Evolutionary conservation across 495 filamentous ascomycete species (phyloP).

Genomic region (Lepidopterella palustris): DNA sequence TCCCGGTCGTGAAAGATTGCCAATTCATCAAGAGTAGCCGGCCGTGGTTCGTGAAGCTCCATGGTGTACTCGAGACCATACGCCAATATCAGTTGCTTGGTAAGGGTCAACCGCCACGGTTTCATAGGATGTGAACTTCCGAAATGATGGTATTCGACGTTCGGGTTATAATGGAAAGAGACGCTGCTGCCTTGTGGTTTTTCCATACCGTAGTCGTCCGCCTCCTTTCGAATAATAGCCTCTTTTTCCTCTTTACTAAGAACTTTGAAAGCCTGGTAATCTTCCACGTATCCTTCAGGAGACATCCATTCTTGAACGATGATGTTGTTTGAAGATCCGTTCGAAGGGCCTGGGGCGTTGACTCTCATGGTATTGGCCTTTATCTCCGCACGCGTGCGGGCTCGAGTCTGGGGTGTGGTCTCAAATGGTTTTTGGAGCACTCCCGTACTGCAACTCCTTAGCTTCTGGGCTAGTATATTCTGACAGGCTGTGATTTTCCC

Average conservation of each 20-base stretch:
- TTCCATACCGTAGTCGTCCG: constrained; percentile 65
- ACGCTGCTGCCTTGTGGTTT: constrained; percentile 68
- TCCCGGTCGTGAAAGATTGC: constrained; percentile 78
- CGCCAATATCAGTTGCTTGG: constrained; percentile 84
- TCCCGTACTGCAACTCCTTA: no score
- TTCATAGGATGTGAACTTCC: constrained; percentile 97
- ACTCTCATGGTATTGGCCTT: not conserved
- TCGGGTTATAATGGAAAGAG: constrained; percentile 95
- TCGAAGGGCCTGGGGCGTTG: not conserved
- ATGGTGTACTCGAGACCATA: constrained; percentile 95
- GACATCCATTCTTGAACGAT: constrained; percentile 57
- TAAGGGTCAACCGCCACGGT: constrained; percentile 91
- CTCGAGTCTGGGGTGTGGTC: not conserved
- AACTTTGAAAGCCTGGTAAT: constrained; percentile 20
- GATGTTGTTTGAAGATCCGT: constrained; percentile 34
- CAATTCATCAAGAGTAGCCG: constrained; percentile 82
- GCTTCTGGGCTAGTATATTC: no score
- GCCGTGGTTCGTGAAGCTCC: constrained; percentile 79
- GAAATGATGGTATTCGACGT: constrained; percentile 93
- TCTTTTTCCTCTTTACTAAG: constrained; percentile 55
- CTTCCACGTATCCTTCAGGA: constrained; percentile 6
- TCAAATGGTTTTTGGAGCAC: no score
- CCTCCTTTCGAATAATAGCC: constrained; percentile 55
- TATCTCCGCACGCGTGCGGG: not conserved
- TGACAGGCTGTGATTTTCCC: no score